phyloP scores from a whole-genome alignment of 495 filamentous ascomycete species.

The Physcia stellaris region DNA sequence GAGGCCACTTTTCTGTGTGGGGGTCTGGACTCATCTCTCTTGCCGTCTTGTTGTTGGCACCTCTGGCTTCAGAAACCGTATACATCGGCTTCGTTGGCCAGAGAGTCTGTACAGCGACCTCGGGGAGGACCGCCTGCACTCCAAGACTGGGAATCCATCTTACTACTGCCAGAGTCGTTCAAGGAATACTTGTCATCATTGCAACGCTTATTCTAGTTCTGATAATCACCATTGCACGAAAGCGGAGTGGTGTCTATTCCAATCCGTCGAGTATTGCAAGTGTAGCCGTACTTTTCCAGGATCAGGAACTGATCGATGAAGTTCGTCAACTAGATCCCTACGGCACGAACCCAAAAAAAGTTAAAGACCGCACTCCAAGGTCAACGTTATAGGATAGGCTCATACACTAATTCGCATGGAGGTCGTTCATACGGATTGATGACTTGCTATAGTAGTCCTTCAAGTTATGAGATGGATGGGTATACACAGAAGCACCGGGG shows the following conservation, averaged over 20 bases:
- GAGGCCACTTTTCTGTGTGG: slow-evolving; percentile 7
- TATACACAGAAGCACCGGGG: not conserved
- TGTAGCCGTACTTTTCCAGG: slow-evolving; percentile 21
- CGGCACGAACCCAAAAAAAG: slow-evolving; percentile 1
- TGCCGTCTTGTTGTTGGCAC: slow-evolving; percentile 3
- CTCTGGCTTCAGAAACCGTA: slow-evolving; percentile 6
- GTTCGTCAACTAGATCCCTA: slow-evolving; percentile 9
- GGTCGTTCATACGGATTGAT: slow-evolving; percentile 22
- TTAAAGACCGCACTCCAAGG: slow-evolving; percentile 1
- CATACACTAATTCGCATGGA: slow-evolving; percentile 19
- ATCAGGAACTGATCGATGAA: slow-evolving; percentile 17
- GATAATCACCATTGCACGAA: not conserved
- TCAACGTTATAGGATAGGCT: slow-evolving; percentile 22
- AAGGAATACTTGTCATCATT: slow-evolving; percentile 6
- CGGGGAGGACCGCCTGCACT: slow-evolving; percentile 3
- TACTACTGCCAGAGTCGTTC: slow-evolving; percentile 6
- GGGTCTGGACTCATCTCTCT: slow-evolving; percentile 5
- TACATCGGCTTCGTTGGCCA: slow-evolving; percentile 6
- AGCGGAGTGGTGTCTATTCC: slow-evolving; percentile 19
- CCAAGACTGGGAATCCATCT: slow-evolving; percentile 6
- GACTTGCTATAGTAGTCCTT: slow-evolving; percentile 6
- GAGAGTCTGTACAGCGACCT: slow-evolving; percentile 3
- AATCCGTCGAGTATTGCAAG: slow-evolving; percentile 31
- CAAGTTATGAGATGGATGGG: not conserved
- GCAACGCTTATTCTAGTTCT: slow-evolving; percentile 3